Conservation (phyloP, 2,329 filamentous ascomycete genomes). For the Fusarium annulatum region DNA sequence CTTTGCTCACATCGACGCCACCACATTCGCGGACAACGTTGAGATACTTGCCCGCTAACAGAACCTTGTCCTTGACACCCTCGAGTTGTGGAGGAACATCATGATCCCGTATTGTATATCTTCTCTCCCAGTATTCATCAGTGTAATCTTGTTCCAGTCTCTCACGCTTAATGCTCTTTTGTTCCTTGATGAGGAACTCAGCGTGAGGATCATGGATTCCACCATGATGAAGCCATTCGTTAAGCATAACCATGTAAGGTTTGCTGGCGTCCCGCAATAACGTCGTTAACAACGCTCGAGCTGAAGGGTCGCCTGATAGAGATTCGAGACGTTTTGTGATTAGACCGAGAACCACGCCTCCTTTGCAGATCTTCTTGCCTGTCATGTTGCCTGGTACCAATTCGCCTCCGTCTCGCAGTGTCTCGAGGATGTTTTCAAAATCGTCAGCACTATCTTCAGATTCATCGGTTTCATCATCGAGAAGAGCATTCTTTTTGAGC, state of each 20-base stretch:
- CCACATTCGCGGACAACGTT: slow-evolving; percentile 98
- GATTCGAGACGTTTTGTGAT: slow-evolving; percentile 86
- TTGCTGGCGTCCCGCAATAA: slow-evolving; percentile 88
- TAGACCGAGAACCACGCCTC: slow-evolving; percentile 91
- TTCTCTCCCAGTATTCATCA: slow-evolving; percentile 98
- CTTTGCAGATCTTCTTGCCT: slow-evolving; percentile 93
- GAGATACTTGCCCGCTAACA: slow-evolving; percentile 95
- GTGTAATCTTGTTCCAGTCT: slow-evolving; percentile 95
- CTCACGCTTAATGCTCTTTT: slow-evolving; percentile 93
- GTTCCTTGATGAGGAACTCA: slow-evolving; percentile 95
- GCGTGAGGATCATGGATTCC: slow-evolving; percentile 93
- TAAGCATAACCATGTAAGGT: slow-evolving; percentile 98
- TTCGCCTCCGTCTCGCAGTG: slow-evolving; percentile 86
- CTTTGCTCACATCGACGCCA: slow-evolving; percentile 92
- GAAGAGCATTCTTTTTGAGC: slow-evolving; percentile 84
- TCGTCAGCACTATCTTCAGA: slow-evolving; percentile 82
- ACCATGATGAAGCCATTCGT: slow-evolving; percentile 97
- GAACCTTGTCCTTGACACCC: slow-evolving; percentile 90
- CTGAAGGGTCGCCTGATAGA: slow-evolving; percentile 93
- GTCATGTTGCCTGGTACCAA: slow-evolving; percentile 81
- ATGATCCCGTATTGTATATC: slow-evolving; percentile 92
- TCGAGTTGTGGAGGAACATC: slow-evolving; percentile 93
- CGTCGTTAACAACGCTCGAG: slow-evolving; percentile 82
- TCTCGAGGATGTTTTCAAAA: slow-evolving; percentile 93
- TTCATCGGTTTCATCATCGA: slow-evolving; percentile 82